Conservation (phyloP, 139 green algal genomes). For the Closterium sp. region DNA sequence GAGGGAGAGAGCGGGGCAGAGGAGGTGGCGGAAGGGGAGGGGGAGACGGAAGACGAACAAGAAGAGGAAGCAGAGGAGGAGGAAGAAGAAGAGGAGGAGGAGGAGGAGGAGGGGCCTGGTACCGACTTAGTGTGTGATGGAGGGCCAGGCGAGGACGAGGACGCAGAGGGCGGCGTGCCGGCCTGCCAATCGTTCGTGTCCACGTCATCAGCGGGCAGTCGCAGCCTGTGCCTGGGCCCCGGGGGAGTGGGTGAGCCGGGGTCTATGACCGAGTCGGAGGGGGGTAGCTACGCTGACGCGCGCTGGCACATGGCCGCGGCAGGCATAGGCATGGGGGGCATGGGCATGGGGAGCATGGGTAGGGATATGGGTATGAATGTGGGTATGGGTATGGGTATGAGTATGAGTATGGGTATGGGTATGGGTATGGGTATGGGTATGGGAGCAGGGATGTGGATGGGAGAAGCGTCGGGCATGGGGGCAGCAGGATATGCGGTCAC, state of each 20-base stretch:
- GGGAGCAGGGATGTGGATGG: neutral
- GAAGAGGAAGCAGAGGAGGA: neutral
- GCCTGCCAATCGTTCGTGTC: neutral
- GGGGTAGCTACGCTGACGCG: neutral
- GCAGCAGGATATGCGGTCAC: neutral
- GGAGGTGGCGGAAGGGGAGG: neutral
- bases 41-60: neutral
- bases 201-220: neutral
- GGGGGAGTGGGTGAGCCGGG: neutral
- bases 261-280: neutral
- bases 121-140: neutral
- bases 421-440: neutral
- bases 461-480: neutral
- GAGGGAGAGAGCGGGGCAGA: neutral
- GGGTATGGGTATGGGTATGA: no score
- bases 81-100: no score
- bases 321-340: neutral
- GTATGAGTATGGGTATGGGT: neutral
- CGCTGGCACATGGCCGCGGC: neutral
- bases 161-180: neutral
- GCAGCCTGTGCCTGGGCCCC: neutral
- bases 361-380: no score
- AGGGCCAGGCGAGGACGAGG: neutral
- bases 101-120: neutral
- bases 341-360: neutral